Base-by-base conservation (phyloP, 305 asterid species). In the Rubia tinctorum region DNA sequence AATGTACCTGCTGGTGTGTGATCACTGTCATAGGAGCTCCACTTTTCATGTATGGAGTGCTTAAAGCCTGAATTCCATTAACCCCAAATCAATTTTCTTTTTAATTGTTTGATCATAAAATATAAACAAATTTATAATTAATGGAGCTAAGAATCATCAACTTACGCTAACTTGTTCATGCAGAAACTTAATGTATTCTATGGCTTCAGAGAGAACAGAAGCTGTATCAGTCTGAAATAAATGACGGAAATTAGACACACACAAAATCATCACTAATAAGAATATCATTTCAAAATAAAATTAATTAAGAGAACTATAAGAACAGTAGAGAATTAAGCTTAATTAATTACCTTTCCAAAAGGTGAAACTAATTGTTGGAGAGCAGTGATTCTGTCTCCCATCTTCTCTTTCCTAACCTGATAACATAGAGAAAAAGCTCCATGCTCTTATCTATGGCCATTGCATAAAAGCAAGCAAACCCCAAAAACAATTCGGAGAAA, bases 341-440 rank as follows among this genome's bases (percentile, higher is more conserved):
- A 59, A 58, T 84, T 23, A 65, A 25, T 72, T 77, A 92, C 99
- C 97, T 94, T 94, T 85, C 99, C 99, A 85, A 94, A 94, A 91
- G 99, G 99, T 63, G 99, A 90, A 80, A 94, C 98, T 86, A 94
- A 91, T 91, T 94, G 99, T 88, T 94, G 99, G 76, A 94, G 96
- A 73, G 99, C 97, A 82, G 97, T 94, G 90, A 94, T 92, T 94
- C 99, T 92, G 97, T 94, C 99, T 85, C 99, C 99, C 98, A 94
- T 89, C 88, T 91, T 94, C 89, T 94, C 99, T 88, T 94, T 94
- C 87, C 95, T 89, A 82, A 87, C 99, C 99, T 94, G 80, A 77
- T 61, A 66, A n/a, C 25, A n/a, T 20, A 77, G 74, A 77, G 76
- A 78, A 76, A 71, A 89, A 76, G 27, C 71, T 65, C 62, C 61